Evolutionary conservation across 1,139 yeast species (phyloP), one percentile per base, ranked within the genome.

Genomic region (Candida frijolesensis): DNA sequence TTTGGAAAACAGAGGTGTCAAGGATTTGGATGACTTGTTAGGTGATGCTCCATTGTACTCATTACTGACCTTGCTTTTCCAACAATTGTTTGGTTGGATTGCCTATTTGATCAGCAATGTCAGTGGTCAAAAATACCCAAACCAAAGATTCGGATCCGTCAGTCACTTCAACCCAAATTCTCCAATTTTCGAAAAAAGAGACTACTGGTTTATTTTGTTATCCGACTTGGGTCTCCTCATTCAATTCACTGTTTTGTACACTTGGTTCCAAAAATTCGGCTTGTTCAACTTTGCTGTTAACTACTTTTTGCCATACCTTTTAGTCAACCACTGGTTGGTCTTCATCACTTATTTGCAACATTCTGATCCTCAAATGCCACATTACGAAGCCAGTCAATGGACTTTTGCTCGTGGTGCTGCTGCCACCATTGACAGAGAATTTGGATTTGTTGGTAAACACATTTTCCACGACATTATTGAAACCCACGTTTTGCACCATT

Each of bases 261-360:
- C 79, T 56, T 85, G 91, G 84, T 77, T 80, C 69, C 74, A 78
- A 64, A 68, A 71, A 54, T 83, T 78, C 63, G 95, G 96, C 41
- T 76, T 74, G 49, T 82, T 83, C 72, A 81, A 82, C 65, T 76
- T 86, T 68, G 65, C 80, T 52, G 79, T 88, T 60, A 81, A 86
- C 74, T 89, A 91, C 87, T 76, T 85, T 56, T 64, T 87, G 51
- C 96, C 96, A 50, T 89, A 87, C 80, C 59, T 84, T 51, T 84
- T 87, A 79, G 92, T 87, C 54, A 89, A 89, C 80, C 95, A 89
- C 73, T 89, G 96, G 96, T 79, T 89, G 63, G 96, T 89, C 40
- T 86, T 87, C 70, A 87, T 89, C 65, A 89, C 96, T 46, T 89
- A 78, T 70, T 79, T 89, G 63, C 96, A 89, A 70, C 96, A 89